These are phyloP conservation scores for Ligustrum vulgare DNA, from an alignment of 257 asterid genomes.

Conservation along the genomic window DNA sequence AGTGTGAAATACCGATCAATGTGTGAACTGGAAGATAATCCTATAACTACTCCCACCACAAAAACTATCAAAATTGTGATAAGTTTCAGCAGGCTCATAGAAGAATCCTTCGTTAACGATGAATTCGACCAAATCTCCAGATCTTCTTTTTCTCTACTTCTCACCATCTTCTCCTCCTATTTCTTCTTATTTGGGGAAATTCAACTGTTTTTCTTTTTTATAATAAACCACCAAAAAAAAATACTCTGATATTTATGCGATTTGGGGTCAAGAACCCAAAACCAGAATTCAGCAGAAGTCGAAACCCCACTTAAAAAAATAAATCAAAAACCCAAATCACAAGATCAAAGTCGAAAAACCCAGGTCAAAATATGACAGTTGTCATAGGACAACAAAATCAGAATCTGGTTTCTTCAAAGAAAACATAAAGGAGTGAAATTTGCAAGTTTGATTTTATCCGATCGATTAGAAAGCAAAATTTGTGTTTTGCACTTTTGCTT, in stretches of 20 bases:
- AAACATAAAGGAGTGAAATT: background rate
- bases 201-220: background rate
- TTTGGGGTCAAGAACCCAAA: slow-evolving; percentile 20
- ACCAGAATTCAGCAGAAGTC: slow-evolving; percentile 19
- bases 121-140: slow-evolving; percentile 32
- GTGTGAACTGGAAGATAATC: slow-evolving; percentile 81
- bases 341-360: background rate
- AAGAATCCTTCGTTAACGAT: slow-evolving; percentile 49
- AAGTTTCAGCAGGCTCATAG: slow-evolving; percentile 57
- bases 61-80: slow-evolving; percentile 60
- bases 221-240: background rate
- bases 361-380: slow-evolving; percentile 6
- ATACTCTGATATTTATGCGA: background rate
- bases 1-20: slow-evolving; percentile 57
- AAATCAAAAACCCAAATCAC: slow-evolving; percentile 11
- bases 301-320: slow-evolving; percentile 13
- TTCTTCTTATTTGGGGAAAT: background rate
- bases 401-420: slow-evolving; percentile 7
- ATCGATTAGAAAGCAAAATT: background rate
- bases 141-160: slow-evolving; percentile 64
- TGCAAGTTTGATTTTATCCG: background rate
- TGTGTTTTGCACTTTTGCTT: background rate
- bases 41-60: slow-evolving; percentile 83
- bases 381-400: slow-evolving; percentile 13
- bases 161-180: slow-evolving; percentile 36